phyloP scores from a whole-genome alignment of 345 rosid genomes.

The Euphorbia lathyris region DNA sequence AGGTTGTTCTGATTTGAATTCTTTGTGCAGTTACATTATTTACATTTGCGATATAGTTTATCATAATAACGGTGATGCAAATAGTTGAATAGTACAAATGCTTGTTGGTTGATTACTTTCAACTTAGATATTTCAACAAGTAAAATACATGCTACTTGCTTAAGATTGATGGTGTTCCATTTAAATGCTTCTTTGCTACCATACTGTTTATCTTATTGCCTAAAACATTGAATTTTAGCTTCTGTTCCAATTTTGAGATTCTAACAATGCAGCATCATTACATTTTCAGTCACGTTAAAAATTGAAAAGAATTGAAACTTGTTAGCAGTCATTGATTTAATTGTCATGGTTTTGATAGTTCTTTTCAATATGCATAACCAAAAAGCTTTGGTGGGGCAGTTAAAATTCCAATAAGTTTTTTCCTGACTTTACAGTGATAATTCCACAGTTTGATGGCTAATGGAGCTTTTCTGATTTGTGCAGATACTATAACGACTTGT shows the following conservation, averaged over 20 bases:
- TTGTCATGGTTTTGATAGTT: not conserved
- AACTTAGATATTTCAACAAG: not conserved
- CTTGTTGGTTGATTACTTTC: not conserved
- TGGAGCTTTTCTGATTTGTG: conserved; percentile 17
- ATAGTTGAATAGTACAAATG: not conserved
- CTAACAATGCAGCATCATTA: not conserved
- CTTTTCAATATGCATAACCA: not conserved
- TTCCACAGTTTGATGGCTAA: not conserved
- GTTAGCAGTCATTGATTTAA: not conserved
- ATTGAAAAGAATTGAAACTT: conserved; percentile 10
- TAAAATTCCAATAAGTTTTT: not conserved
- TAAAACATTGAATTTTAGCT: not conserved
- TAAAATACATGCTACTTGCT: not conserved
- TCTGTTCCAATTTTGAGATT: not conserved
- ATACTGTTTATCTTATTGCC: not conserved
- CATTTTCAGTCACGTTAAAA: not conserved
- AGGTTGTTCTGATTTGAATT: not conserved
- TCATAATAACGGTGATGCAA: not conserved
- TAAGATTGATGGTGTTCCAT: conserved; percentile 1
- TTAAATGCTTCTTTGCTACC: not conserved
- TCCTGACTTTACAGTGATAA: not conserved
- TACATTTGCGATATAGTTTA: not conserved
- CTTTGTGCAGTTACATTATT: not conserved
- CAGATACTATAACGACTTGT: conserved; percentile 85
- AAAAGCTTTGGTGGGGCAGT: not conserved